Percentiles rank a stretch among this genome's conserved stretches.
phyloP scores from a whole-genome alignment of 305 asterid species.

The Fraxinus sp. region DNA sequence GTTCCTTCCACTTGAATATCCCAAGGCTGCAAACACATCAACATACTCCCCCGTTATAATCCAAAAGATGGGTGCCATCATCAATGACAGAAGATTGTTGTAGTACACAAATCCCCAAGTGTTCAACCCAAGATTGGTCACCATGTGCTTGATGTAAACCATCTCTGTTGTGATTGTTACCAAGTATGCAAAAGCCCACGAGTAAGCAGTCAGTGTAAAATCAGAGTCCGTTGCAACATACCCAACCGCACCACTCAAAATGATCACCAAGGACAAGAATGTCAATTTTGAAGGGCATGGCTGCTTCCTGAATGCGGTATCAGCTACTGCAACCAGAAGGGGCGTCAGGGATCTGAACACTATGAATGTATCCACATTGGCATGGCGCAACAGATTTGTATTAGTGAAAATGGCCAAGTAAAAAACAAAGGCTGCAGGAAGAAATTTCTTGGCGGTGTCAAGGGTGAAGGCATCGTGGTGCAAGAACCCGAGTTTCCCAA shows the following conservation, averaged over 20 bases:
- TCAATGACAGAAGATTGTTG: constrained; percentile 77
- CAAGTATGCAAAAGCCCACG: constrained; percentile 93
- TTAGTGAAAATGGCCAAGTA: constrained; percentile 85
- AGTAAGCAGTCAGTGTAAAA: constrained; percentile 71
- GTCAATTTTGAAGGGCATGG: constrained; percentile 78
- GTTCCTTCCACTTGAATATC: constrained; percentile 45
- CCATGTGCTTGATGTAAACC: constrained; percentile 98
- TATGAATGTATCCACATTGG: constrained; percentile 91
- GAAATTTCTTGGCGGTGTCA: constrained; percentile 78
- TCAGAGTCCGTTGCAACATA: constrained; percentile 83
- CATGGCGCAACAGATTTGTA: constrained; percentile 87
- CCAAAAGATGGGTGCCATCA: constrained; percentile 96
- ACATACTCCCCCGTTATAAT: constrained; percentile 78
- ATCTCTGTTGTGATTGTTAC: constrained; percentile 91
- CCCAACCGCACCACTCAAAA: constrained; percentile 77
- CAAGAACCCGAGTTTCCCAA: constrained; percentile 72
- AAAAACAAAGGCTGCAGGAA: constrained; percentile 84
- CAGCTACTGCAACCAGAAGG: constrained; percentile 84
- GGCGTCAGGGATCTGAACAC: constrained; percentile 86
- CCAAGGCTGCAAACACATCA: constrained; percentile 59
- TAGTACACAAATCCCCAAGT: constrained; percentile 95
- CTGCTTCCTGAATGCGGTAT: constrained; percentile 73
- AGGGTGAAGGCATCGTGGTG: constrained; percentile 71
- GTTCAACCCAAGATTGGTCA: constrained; percentile 82
- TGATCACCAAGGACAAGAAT: constrained; percentile 58